Evolutionary conservation across 805 yeast genomes (phyloP), one percentile per base, ranked within the genome.

Genomic region (Clavispora santaluciae): DNA sequence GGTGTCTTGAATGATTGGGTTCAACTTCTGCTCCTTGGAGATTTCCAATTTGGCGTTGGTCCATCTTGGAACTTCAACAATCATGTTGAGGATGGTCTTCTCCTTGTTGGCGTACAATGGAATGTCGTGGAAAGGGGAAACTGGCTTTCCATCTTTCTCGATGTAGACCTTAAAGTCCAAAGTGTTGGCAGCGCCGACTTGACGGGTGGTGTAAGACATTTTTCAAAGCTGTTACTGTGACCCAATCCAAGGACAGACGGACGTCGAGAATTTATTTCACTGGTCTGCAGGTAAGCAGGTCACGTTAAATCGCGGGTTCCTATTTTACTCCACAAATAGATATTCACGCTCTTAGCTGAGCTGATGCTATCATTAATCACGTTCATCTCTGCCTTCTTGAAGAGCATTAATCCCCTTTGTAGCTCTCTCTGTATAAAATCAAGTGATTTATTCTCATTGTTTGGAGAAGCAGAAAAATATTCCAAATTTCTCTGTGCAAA

Each of bases 111-210:
- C 97, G 60, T 83, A 90, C 64, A 93, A 77, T 39, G 75, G 75
- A 40, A 69, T 66, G 53, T 69, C 75, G 63, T 93, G 99, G 87
- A 91, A 89, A 41, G 98, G 86, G 49, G 97, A 90, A 49, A 93
- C 80, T 55, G 90, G 88, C 73, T 88, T 85, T 44, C 98, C 98
- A 64, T 88, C 89, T 67, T 89, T 72, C 75, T 90, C 96, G 54
- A 91, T 73, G 81, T 60, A 93, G 55, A 86, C 91, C 68, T 82
- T 86, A 86, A 82, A 86, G 60, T 91, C 98, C 57, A 88, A 78
- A 50, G 98, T 85, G 86, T 90, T 81, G 63, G 93, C 88, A 54
- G 97, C 95, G 61, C 96, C 99, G 60, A 90, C 73, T 72, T 85
- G 90, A 76, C 96, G 95, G 50, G 93, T 76, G 46, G 91, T 69